Percentiles rank a stretch among this genome's conserved stretches.
Evolutionary conservation across 768 basidiomycete genomes (phyloP).

Genomic region (Russula emetica): DNA sequence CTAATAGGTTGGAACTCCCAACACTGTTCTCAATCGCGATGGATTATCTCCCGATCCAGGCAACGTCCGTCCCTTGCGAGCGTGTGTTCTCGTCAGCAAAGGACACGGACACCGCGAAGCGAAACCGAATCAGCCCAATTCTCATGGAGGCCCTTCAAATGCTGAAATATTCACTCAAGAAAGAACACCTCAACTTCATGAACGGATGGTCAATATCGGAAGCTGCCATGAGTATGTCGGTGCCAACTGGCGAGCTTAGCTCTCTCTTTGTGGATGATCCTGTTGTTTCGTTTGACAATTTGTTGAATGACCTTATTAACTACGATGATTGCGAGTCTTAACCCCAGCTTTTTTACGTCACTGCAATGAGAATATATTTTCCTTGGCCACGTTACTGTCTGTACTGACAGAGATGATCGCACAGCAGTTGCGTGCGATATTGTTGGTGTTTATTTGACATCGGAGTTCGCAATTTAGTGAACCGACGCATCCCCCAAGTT

Average conservation of each 20-base stretch:
- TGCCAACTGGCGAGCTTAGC: too few relatives aligned
- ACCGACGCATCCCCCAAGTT: too few relatives aligned
- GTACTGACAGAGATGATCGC: too few relatives aligned
- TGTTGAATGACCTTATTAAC: neutral
- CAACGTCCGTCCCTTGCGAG: neutral
- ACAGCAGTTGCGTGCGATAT: too few relatives aligned
- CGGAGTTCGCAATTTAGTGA: too few relatives aligned
- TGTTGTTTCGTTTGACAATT: neutral
- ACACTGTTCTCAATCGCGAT: neutral
- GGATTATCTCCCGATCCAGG: neutral
- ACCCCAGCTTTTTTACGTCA: too few relatives aligned
- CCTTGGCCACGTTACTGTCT: too few relatives aligned
- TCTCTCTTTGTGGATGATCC: too few relatives aligned
- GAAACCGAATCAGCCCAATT: neutral
- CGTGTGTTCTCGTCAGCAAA: slow-evolving; percentile 1
- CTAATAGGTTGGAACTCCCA: neutral
- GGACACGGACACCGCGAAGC: neutral
- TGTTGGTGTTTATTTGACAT: too few relatives aligned
- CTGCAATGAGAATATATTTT: too few relatives aligned
- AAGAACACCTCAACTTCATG: neutral
- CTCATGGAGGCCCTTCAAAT: neutral
- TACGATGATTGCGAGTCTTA: too few relatives aligned
- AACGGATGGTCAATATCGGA: neutral
- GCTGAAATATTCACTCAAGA: neutral
- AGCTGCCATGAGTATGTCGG: too few relatives aligned